Evolutionary conservation across 805 yeast species (phyloP), one percentile per base, ranked within the genome.

Genomic region (Monosporozyma aerobia): DNA sequence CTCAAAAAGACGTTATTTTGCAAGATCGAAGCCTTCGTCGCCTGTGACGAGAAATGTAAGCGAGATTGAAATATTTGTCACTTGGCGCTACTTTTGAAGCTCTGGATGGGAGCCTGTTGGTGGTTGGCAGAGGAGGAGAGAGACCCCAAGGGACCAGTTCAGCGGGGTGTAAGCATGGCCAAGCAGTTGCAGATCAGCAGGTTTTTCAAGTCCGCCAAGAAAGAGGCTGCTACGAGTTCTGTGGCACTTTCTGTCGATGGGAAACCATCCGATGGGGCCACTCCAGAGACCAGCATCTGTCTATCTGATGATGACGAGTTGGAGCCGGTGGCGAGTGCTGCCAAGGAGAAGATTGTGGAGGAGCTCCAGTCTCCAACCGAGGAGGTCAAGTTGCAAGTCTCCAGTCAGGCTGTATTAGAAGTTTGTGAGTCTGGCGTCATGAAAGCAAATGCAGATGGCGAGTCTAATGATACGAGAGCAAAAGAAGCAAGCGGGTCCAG

Each of bases 161-260:
- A n/a, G 19, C 11, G 8, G 44, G 3, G 30, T 40, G 14, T 4
- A 5, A 43, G 9, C 13, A 62, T 65, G 69, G 54, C 56, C 3
- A 51, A 49, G 11, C 71, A 67, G 48, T 66, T 68, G 3, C 55
- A 63, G 5, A 67, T 67, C 3, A 67, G 69, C 49, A 57, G 56
- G 50, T 68, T 68, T 44, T 68, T 68, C 51, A 65, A 60, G 51
- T 16, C 57, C 14, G 57, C 47, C 19, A 45, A 37, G 43, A 39
- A 48, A 37, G 40, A 29, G 30, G 3, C 19, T 19, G 46, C 35
- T 35, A 35, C 39, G 39, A 35, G 39, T 9, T 9, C 2, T 16
- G 7, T 37, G 10, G 41, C 11, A 19, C 10, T 3, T 47, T 16
- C n/a, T 10, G 2, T 23, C 3, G 49, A 14, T 16, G 40, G 40